Conservation (phyloP, 2,329 filamentous ascomycete species). For the Graphilbum fragrans region DNA sequence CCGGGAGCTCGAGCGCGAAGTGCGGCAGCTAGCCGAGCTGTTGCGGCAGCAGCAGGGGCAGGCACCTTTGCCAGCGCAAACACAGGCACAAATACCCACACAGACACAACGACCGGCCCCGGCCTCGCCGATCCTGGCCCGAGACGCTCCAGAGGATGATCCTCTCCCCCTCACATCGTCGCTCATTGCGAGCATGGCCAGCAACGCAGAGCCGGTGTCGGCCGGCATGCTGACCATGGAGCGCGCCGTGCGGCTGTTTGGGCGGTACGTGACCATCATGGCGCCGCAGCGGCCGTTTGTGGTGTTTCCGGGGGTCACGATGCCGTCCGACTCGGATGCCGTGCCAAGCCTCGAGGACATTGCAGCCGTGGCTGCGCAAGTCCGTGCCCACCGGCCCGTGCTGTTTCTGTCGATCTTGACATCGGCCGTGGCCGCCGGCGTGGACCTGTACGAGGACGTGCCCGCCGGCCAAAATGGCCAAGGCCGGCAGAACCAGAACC, state of each 20-base stretch:
- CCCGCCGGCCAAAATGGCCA: no score
- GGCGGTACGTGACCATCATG: conserved; percentile 6
- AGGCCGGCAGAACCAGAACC: no score
- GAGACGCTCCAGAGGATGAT: not conserved
- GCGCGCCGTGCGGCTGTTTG: conserved; percentile 4
- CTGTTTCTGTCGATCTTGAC: conserved; percentile 7
- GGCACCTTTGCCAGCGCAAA: not conserved
- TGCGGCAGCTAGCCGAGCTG: conserved; percentile 39
- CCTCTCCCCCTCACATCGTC: no score
- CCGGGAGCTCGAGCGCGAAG: conserved; percentile 68
- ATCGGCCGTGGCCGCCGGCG: conserved; percentile 3
- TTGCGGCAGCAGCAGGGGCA: not conserved
- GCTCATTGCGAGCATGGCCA: not conserved
- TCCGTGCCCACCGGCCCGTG: conserved; percentile 3
- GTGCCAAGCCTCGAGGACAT: conserved; percentile 1
- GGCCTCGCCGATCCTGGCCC: not conserved
- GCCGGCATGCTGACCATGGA: conserved; percentile 6
- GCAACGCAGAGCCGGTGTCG: no score
- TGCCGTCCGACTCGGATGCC: not conserved
- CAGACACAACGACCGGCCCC: not conserved
- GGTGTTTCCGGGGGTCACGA: conserved; percentile 6
- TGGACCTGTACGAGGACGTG: no score
- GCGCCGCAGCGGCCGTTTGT: conserved; percentile 8
- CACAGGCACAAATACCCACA: not conserved
- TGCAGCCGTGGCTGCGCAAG: not conserved